Evolutionary conservation across 164 flowering plant genomes (phyloP), one percentile per base, ranked within the genome.

Genomic region (Amborella trichopoda): DNA sequence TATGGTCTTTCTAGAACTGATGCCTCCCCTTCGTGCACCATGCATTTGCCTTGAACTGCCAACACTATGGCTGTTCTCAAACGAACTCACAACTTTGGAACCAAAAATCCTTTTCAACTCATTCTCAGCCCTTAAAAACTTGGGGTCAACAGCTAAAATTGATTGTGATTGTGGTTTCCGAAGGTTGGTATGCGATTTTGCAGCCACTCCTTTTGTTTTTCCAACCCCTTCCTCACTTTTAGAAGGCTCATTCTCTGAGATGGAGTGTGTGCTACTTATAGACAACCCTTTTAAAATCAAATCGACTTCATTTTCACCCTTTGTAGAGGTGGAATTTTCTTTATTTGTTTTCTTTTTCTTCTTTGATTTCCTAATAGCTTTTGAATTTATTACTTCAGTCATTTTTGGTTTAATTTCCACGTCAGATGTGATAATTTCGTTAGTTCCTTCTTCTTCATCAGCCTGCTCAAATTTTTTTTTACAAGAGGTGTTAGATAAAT

Each of bases 81-180:
- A 77, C 40, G 90, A 81, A 46, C 67, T 90, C 28, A 90, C 95
- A 40, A 90, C 97, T 63, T 79, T 81, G 11, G 94, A 77, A 42
- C 97, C 97, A 72, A 85, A 90, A 46, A 90, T 90, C 67, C 91
- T 74, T 27, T 80, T 65, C 28, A 90, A 61, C 69, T 90, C 97
- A 67, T 77, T 85, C 53, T 85, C 95, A 33, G 93, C 82, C 60
- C 71, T 90, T 16, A 90, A 64, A 64, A 59, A 75, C 62, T 77
- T 83, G 34, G 95, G 81, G 62, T 85, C 88, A 32, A 83, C 78
- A 40, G 59, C 66, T 55, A 85, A 52, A 38, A 77, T 25, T 2
- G 75, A 68, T 0, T 64, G 26, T 5, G 46, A 28, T 20, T 33
- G 27, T 40, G 66, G 74, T 44, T 69, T 75, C 41, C 24, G 41